Evolutionary conservation across 31 red algal genomes (phyloP), one percentile per base, ranked within the genome.

Genomic region (Asparagopsis taxiformis): DNA sequence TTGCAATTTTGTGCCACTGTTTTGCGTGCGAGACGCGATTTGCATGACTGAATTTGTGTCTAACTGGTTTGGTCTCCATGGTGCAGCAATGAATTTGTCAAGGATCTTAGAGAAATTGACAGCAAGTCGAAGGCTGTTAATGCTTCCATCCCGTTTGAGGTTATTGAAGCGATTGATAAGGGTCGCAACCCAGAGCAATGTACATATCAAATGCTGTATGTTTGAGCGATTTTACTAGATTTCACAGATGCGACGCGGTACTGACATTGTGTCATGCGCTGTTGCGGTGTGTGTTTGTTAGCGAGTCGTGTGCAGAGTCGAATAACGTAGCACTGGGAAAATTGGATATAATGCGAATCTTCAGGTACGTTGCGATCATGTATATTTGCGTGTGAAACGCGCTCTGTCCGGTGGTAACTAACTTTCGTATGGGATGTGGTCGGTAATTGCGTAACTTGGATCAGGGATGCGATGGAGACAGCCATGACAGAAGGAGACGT

Each of bases 131-230:
- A 62, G 2, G 48, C 46, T 7, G 60, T 87, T 32, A 39, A 75
- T 37, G 82, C 70, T 56, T 37, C 48, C 15, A 75, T 87, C 38
- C 82, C 82, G 7, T 59, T 70, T 44, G 82, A 87, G 13, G 72
- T 87, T 16, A 56, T 87, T 23, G 82, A 69, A 19, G 72, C 82
- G 10, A 68, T 87, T 61, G 82, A 87, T 51, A 74, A 75, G 70
- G 82, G 82, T 39, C 70, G 82, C 10, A 87, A 87, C 22, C 82
- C 82, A 2, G 82, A 77, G 44, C 46, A 61, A n/a, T 59, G 59
- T 31, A 87, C 82, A 0, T 57, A 75, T 20, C 31, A 74, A 17
- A 75, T 76, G 82, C 62, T 87, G 61, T 74, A 74, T 34, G 70
- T 74, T 59, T n/a, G n/a, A n/a, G 20, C 6, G 7, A 30, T 31